Percentiles rank a stretch among this genome's conserved stretches.
These are phyloP conservation scores for Gastroboletus turbinatus DNA, from an alignment of 1,284 basidiomycete species.

Conservation along the genomic window DNA sequence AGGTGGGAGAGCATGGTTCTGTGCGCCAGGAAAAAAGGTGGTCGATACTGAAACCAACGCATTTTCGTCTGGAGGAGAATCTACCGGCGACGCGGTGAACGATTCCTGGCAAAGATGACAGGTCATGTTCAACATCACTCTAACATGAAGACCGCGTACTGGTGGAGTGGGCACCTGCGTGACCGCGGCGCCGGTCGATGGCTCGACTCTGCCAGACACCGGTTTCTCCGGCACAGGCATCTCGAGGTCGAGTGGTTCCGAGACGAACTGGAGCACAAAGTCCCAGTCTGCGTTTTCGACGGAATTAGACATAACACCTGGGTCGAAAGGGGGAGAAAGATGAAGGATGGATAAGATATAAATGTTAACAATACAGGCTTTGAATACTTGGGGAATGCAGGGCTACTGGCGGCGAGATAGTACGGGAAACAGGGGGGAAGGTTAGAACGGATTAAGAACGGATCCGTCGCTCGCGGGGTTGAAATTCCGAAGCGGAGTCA, in stretches of 20 bases:
- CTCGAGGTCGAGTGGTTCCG: slow-evolving; percentile 51
- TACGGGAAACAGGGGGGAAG: slow-evolving; percentile 24
- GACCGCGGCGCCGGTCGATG: slow-evolving; percentile 14
- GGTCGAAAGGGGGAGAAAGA: neutral
- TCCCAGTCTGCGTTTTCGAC: slow-evolving; percentile 59
- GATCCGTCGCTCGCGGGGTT: slow-evolving; percentile 19
- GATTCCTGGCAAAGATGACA: slow-evolving; percentile 41
- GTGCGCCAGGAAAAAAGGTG: slow-evolving; percentile 70
- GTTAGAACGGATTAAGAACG: slow-evolving; percentile 10
- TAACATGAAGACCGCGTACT: slow-evolving; percentile 38
- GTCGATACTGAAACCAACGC: slow-evolving; percentile 73
- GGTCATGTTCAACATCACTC: slow-evolving; percentile 4
- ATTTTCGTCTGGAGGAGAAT: slow-evolving; percentile 39
- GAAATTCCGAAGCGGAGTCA: slow-evolving; percentile 20
- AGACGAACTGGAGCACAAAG: slow-evolving; percentile 59
- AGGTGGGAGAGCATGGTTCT: slow-evolving; percentile 50
- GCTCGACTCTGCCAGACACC: slow-evolving; percentile 32
- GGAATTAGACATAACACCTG: slow-evolving; percentile 22
- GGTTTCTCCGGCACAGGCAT: slow-evolving; percentile 36
- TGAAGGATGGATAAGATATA: neutral
- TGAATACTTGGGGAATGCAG: neutral
- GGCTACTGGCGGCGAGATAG: slow-evolving; percentile 1
- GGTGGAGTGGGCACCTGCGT: slow-evolving; percentile 67
- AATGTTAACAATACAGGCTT: neutral
- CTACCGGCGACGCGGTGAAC: slow-evolving; percentile 47